Base-by-base conservation (phyloP, 2,329 filamentous ascomycete species). In the Aspergillus quadrilineatus region DNA sequence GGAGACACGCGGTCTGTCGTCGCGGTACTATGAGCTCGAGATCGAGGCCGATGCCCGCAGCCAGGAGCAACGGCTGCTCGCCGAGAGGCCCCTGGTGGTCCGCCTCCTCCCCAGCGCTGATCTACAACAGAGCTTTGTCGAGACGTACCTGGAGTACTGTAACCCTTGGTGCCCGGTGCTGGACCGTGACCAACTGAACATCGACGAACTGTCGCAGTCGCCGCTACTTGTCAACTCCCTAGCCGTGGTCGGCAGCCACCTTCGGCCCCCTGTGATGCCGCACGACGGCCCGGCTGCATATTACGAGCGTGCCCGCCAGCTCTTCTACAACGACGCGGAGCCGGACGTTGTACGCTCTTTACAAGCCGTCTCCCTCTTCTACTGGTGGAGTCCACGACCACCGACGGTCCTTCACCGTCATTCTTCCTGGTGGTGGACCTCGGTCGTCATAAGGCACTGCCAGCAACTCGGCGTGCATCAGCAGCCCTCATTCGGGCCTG, bases 341-440 rank as follows among this genome's bases (percentile, higher is more conserved):
- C 60, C 68, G 0, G 71, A 78, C 53, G 67, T 69, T 0, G 60
- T 78, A 22, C 70, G 66, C 0, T 69, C 67, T 0, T 52, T 79
- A 0, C 73, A 73, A 51, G 70, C 75, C 0, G 63, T 78, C 0
- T 64, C 73, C 0, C 55, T 79, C 1, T 76, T 78, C 37, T 79
- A 78, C 64, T 79, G 77, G 77, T 79, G 75, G 76, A 73, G 74
- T 3, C 73, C 77, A 6, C 65, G 70, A 0, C 34, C 63, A 0
- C 75, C 76, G 0, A 69, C 72, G 1, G 70, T 68, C 1, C 72
- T 75, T 2, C 72, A 75, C 48, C 67, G 72, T 1, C 70, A 79
- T 59, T 71, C 74, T 1, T 73, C 73, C 22, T 79, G 75, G 76
- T 79, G 76, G 76, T 79, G 77, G 77, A 78, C 75, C 0, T 74